phyloP scores from a whole-genome alignment of 495 filamentous ascomycete genomes.

The Tuber borchii region DNA sequence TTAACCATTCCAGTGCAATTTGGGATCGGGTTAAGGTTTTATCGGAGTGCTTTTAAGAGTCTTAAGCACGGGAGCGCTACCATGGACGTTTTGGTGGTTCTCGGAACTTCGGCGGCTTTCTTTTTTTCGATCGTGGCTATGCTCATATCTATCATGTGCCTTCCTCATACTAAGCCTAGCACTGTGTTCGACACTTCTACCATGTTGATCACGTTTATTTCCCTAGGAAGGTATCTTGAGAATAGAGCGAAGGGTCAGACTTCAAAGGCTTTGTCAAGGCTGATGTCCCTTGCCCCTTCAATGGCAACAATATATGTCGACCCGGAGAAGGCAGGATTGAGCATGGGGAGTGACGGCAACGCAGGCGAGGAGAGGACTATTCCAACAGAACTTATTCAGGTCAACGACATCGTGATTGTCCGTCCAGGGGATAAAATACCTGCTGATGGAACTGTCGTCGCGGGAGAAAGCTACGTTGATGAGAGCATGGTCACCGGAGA shows the following conservation, averaged over 20 bases:
- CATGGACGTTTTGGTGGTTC: slow-evolving; percentile 93
- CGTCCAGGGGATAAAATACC: slow-evolving; percentile 95
- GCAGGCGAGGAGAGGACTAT: slow-evolving; percentile 72
- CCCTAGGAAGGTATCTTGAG: slow-evolving; percentile 83
- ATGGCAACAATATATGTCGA: slow-evolving; percentile 99
- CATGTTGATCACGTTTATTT: slow-evolving; percentile 97
- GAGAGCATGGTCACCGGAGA: slow-evolving; percentile 99
- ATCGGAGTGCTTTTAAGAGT: slow-evolving; percentile 81
- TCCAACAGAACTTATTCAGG: slow-evolving; percentile 89
- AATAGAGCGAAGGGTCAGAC: slow-evolving; percentile 96
- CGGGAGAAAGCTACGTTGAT: slow-evolving; percentile 87
- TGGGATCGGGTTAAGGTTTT: slow-evolving; percentile 89
- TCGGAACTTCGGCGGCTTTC: slow-evolving; percentile 95
- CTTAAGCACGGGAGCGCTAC: slow-evolving; percentile 83
- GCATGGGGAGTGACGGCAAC: slow-evolving; percentile 44
- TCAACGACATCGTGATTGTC: slow-evolving; percentile 87
- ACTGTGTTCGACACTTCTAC: slow-evolving; percentile 97
- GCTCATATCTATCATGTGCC: slow-evolving; percentile 63
- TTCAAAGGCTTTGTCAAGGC: slow-evolving; percentile 82
- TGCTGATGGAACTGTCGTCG: slow-evolving; percentile 79
- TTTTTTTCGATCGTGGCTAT: slow-evolving; percentile 92
- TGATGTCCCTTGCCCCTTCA: slow-evolving; percentile 92
- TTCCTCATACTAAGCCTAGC: slow-evolving; percentile 66
- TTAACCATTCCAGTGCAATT: slow-evolving; percentile 94
- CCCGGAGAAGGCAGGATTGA: slow-evolving; percentile 66